These are phyloP conservation scores for Cochlearia excelsa DNA, from an alignment of 345 rosid species.

Conservation along the genomic window DNA sequence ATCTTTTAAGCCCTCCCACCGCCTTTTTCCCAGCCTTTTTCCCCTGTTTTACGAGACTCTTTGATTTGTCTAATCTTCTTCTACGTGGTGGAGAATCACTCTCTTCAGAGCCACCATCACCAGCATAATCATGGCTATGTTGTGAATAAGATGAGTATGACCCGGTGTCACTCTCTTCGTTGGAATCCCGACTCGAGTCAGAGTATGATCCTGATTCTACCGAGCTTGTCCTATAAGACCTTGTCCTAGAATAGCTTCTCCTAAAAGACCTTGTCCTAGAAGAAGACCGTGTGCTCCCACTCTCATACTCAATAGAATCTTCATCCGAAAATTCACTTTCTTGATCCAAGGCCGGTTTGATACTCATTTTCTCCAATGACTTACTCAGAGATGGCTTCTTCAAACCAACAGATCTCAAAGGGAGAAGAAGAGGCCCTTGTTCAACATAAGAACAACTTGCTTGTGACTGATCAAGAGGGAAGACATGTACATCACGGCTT, in stretches of 20 bases:
- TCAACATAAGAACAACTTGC: neutral
- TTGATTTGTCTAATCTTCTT: conserved; percentile 17
- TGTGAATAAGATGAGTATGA: conserved; percentile 24
- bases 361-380: conserved; percentile 26
- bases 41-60: conserved; percentile 12
- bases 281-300: conserved; percentile 8
- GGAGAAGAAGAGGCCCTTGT: neutral
- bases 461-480: neutral
- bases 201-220: conserved; percentile 6
- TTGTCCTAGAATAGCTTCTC: neutral
- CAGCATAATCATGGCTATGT: conserved; percentile 12
- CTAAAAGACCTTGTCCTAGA: conserved; percentile 20
- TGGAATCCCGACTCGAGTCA: conserved; percentile 36
- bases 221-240: conserved; percentile 24
- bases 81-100: conserved; percentile 22
- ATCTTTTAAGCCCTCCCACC: conserved; percentile 46
- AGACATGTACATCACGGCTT: neutral
- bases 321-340: conserved; percentile 18
- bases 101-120: conserved; percentile 9
- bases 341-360: conserved; percentile 33
- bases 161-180: conserved; percentile 31
- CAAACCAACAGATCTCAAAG: conserved; percentile 20
- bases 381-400: conserved; percentile 17
- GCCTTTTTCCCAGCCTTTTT: conserved; percentile 22
- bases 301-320: conserved; percentile 1